Conservation (phyloP, 2,329 filamentous ascomycete species). For the Diaporthe eres region DNA sequence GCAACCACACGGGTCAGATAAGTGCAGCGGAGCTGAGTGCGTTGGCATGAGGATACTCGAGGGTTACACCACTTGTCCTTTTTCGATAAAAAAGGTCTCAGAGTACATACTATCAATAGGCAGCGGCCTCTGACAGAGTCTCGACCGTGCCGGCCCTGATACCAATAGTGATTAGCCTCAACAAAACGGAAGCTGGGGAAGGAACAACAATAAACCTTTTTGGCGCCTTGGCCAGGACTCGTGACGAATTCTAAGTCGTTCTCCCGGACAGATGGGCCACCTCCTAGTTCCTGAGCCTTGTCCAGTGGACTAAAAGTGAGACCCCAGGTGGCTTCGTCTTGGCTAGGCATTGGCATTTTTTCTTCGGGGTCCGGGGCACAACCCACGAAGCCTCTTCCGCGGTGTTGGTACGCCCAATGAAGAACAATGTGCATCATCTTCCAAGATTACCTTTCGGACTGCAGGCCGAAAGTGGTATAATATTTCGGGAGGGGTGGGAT, state of each 20-base stretch:
- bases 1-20: neutral
- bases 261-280: constrained; percentile 23
- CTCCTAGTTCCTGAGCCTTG: constrained; percentile 16
- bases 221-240: constrained; percentile 28
- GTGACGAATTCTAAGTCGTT: constrained; percentile 24
- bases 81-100: neutral
- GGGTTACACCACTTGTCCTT: neutral
- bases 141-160: constrained; percentile 1
- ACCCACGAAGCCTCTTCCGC: neutral
- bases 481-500: neutral
- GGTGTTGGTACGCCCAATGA: constrained; percentile 8
- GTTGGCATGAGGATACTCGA: neutral
- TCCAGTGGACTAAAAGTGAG: constrained; percentile 21
- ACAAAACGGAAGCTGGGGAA: constrained; percentile 13
- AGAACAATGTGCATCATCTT: constrained; percentile 13
- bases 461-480: constrained; percentile 18
- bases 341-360: constrained; percentile 28
- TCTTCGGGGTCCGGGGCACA: constrained; percentile 23
- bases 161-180: neutral
- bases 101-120: neutral
- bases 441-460: constrained; percentile 25
- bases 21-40: neutral
- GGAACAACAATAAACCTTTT: constrained; percentile 22
- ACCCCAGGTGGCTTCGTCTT: constrained; percentile 30
- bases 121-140: neutral